Conservation (phyloP, 345 rosid species). For the Eutrema yunnanense region DNA sequence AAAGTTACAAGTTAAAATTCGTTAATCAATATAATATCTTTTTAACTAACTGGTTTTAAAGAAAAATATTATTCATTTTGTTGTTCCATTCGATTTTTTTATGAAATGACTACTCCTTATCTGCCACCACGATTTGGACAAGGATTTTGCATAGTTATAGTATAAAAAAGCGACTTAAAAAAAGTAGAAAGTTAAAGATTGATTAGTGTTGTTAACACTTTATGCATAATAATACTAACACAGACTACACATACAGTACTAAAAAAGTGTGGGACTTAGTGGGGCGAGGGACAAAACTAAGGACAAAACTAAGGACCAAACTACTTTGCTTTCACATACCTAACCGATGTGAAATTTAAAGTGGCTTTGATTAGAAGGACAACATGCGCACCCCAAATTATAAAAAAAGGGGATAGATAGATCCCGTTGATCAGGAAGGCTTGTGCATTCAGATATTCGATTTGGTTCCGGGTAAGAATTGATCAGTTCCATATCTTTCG, state of each 20-base stretch:
- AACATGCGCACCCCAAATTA: background rate
- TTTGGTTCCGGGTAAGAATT: too few relatives aligned
- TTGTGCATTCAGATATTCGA: too few relatives aligned
- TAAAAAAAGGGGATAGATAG: background rate
- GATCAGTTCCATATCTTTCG: too few relatives aligned
- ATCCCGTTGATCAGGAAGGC: too few relatives aligned
- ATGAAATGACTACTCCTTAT: conserved; percentile 10
- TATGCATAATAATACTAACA: background rate
- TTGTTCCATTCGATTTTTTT: background rate
- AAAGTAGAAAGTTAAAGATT: background rate
- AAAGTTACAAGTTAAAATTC: too few relatives aligned
- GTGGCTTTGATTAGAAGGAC: background rate
- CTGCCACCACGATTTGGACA: background rate
- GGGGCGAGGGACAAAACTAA: background rate
- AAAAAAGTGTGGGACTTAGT: background rate
- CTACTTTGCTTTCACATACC: conserved; percentile 7
- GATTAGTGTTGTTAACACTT: conserved; percentile 3
- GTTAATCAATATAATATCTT: too few relatives aligned
- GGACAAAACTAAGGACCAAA: background rate
- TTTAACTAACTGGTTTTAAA: background rate
- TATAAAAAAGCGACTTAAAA: background rate
- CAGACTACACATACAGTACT: background rate
- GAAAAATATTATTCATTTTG: background rate
- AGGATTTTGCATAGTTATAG: conserved; percentile 4
- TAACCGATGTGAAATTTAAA: conserved; percentile 5